Conservation (phyloP, 305 asterid genomes). For the Fraxinus greggii region DNA sequence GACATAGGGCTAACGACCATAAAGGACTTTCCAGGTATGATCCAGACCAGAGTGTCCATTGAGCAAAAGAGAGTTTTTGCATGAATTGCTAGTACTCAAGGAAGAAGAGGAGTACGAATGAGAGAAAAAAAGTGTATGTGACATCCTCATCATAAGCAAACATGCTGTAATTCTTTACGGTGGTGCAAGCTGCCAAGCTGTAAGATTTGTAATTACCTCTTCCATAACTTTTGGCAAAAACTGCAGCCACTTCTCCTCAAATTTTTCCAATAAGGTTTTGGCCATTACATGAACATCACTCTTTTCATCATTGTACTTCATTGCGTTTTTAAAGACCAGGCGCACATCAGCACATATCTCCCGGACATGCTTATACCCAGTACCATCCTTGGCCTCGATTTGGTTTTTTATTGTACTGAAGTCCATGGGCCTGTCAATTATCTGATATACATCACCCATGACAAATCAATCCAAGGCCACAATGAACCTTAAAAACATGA, state of each 20-base stretch:
- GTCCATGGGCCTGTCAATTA: conserved; percentile 98
- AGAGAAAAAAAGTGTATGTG: neutral
- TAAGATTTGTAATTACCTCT: conserved; percentile 56
- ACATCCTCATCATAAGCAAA: neutral
- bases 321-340: conserved; percentile 74
- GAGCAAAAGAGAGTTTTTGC: neutral
- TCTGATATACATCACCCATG: conserved; percentile 52
- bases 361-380: conserved; percentile 79
- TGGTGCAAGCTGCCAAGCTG: conserved; percentile 7
- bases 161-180: neutral
- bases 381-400: conserved; percentile 95
- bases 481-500: conserved; percentile 7
- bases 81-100: neutral
- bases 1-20: neutral
- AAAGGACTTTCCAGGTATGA: neutral
- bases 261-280: conserved; percentile 49
- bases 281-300: conserved; percentile 90
- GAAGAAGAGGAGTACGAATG: neutral
- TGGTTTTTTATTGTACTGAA: conserved; percentile 94
- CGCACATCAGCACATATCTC: conserved; percentile 81
- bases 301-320: conserved; percentile 87
- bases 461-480: conserved; percentile 31
- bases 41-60: neutral
- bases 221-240: conserved; percentile 83
- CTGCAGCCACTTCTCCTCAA: conserved; percentile 93